Evolutionary conservation across 176 grass and related monocot genomes (phyloP).

Genomic region (Eragrostis nindensis): DNA sequence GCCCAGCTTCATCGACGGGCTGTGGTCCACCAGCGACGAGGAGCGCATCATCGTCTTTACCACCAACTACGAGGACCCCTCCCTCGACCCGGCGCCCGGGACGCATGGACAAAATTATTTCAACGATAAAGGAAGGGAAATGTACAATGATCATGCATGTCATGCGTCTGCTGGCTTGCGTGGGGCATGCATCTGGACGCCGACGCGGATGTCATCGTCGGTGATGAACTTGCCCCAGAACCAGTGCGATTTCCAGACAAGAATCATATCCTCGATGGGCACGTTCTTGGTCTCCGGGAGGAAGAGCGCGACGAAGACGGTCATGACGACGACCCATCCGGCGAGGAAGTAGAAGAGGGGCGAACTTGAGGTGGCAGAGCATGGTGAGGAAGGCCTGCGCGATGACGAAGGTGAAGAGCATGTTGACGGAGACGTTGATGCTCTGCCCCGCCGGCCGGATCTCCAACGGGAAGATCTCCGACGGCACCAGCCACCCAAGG

Average conservation of each 20-base stretch:
- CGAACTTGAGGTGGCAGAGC: slow-evolving; percentile 78
- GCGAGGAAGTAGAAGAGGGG: slow-evolving; percentile 91
- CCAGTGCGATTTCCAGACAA: too few relatives aligned
- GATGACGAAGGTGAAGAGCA: slow-evolving; percentile 90
- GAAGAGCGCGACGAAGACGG: slow-evolving; percentile 75
- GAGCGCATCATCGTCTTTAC: slow-evolving; percentile 85
- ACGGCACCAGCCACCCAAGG: too few relatives aligned
- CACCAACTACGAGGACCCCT: slow-evolving; percentile 84
- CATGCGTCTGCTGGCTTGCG: too few relatives aligned
- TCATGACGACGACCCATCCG: slow-evolving; percentile 82
- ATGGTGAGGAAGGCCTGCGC: slow-evolving; percentile 73
- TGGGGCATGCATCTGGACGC: too few relatives aligned
- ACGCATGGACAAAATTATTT: too few relatives aligned
- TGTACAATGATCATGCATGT: too few relatives aligned
- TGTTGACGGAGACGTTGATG: slow-evolving; percentile 86
- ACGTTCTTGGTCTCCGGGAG: slow-evolving; percentile 93
- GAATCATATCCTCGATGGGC: slow-evolving; percentile 94
- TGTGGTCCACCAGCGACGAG: slow-evolving; percentile 68
- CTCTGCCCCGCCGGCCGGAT: slow-evolving; percentile 96
- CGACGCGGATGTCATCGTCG: too few relatives aligned
- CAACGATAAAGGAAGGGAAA: too few relatives aligned
- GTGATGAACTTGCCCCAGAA: too few relatives aligned
- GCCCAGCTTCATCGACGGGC: slow-evolving; percentile 54
- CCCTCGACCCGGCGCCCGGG: too few relatives aligned
- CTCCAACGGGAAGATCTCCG: too few relatives aligned